Percentiles rank a stretch among this genome's conserved stretches.
Conservation (phyloP, 768 basidiomycete species). For the Infundibulicybe gibba region DNA sequence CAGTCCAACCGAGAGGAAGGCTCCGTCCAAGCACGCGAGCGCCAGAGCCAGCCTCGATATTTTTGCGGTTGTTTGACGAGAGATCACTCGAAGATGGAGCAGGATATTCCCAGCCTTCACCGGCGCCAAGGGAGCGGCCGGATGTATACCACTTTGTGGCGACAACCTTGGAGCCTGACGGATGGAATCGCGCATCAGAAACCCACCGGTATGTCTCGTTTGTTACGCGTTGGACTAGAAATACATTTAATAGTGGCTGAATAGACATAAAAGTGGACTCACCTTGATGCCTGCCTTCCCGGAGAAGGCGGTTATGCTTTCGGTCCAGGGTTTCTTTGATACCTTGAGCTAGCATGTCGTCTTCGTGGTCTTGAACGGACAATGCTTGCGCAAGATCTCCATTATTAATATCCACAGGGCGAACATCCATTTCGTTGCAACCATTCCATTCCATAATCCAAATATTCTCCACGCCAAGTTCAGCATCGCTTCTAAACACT, state of each 20-base stretch:
- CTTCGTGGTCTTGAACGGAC: constrained; percentile 34
- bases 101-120: constrained; percentile 69
- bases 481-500: constrained; percentile 74
- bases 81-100: constrained; percentile 41
- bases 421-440: constrained; percentile 58
- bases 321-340: constrained; percentile 46
- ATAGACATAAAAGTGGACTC: constrained; percentile 12
- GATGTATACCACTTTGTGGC: constrained; percentile 82
- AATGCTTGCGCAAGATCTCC: constrained; percentile 32
- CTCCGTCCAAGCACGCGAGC: constrained; percentile 50
- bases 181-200: constrained; percentile 68
- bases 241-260: neutral
- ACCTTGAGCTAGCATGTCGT: constrained; percentile 43
- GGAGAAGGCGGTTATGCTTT: constrained; percentile 42
- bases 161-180: constrained; percentile 55
- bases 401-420: constrained; percentile 22
- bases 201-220: constrained; percentile 77
- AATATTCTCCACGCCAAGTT: constrained; percentile 70
- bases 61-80: constrained; percentile 8
- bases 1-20: constrained; percentile 59
- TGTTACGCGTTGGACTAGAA: constrained; percentile 46
- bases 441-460: constrained; percentile 68
- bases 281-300: constrained; percentile 55
- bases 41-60: constrained; percentile 42
- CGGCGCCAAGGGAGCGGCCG: constrained; percentile 59